phyloP scores from a whole-genome alignment of 2,329 filamentous ascomycete genomes.

The Neonectria sp. region DNA sequence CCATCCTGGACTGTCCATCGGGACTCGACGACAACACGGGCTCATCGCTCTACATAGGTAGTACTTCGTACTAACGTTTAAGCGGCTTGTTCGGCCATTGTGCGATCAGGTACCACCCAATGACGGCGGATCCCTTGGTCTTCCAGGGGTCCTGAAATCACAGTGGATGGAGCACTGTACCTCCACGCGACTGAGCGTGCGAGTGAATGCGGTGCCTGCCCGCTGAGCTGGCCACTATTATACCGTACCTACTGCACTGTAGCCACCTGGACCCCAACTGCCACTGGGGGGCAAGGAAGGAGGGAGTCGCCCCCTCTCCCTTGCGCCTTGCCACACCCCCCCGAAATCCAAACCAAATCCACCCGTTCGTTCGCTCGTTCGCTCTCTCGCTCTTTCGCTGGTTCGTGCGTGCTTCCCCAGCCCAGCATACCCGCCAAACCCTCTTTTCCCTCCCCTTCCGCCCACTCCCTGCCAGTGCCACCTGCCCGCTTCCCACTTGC shows the following conservation, averaged over 20 bases:
- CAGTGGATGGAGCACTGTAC: constrained; percentile 40
- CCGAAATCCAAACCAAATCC: constrained; percentile 22
- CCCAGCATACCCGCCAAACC: constrained; percentile 44
- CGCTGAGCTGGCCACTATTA: neutral
- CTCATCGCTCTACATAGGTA: no score
- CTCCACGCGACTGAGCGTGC: neutral
- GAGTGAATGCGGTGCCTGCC: neutral
- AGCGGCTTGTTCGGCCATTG: constrained; percentile 6
- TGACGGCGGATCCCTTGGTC: neutral
- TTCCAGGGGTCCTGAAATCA: constrained; percentile 3
- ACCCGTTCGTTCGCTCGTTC: constrained; percentile 40
- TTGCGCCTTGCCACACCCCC: constrained; percentile 17
- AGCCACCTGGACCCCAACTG: constrained; percentile 10
- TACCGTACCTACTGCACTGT: constrained; percentile 15
- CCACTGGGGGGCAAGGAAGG: constrained; percentile 1
- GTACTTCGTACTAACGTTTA: neutral
- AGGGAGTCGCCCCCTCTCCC: constrained; percentile 24
- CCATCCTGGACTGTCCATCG: neutral
- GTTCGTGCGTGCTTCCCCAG: constrained; percentile 39
- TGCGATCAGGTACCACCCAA: constrained; percentile 7
- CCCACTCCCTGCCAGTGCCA: constrained; percentile 26
- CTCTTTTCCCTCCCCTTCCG: constrained; percentile 20
- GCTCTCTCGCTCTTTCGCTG: neutral
- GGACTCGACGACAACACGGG: neutral
- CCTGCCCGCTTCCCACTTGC: constrained; percentile 35